These are phyloP conservation scores for Entomortierella parvispora DNA, from an alignment of 192 early-diverging fungal species.

Conservation along the genomic window DNA sequence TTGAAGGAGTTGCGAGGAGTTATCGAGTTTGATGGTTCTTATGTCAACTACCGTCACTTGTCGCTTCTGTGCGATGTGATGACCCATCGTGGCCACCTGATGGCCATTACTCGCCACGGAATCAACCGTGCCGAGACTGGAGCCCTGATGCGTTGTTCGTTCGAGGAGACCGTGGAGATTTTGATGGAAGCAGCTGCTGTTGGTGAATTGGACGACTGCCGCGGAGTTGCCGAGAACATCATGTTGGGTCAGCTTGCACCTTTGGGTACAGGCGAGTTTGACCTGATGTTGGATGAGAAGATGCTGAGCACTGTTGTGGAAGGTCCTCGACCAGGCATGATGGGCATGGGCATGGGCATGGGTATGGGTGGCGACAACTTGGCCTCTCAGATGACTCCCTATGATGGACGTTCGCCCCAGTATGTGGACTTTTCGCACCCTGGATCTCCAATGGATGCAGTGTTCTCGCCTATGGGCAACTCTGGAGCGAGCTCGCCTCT, in stretches of 20 bases:
- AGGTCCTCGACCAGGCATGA: constrained; percentile 62
- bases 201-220: constrained; percentile 94
- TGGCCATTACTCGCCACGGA: constrained; percentile 98
- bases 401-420: constrained; percentile 70
- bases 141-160: constrained; percentile 93
- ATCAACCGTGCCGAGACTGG: constrained; percentile 97
- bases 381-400: constrained; percentile 86
- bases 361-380: constrained; percentile 70
- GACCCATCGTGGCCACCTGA: constrained; percentile 92
- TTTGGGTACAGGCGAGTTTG: constrained; percentile 94
- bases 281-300: constrained; percentile 93
- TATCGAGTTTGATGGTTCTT: constrained; percentile 95
- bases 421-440: constrained; percentile 70
- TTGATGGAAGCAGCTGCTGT: constrained; percentile 94
- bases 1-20: constrained; percentile 91
- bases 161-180: constrained; percentile 99
- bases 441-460: constrained; percentile 78
- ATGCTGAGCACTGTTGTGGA: constrained; percentile 79
- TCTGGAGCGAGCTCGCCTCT: constrained; percentile 74
- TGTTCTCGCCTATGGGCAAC: constrained; percentile 87
- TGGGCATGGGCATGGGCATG: constrained; percentile 60
- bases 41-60: constrained; percentile 99
- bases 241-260: constrained; percentile 97
- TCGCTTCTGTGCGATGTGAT: constrained; percentile 96
- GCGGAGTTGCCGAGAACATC: constrained; percentile 97